Evolutionary conservation across 2,329 filamentous ascomycete species (phyloP).

Genomic region (Thielaviopsis cerberus): DNA sequence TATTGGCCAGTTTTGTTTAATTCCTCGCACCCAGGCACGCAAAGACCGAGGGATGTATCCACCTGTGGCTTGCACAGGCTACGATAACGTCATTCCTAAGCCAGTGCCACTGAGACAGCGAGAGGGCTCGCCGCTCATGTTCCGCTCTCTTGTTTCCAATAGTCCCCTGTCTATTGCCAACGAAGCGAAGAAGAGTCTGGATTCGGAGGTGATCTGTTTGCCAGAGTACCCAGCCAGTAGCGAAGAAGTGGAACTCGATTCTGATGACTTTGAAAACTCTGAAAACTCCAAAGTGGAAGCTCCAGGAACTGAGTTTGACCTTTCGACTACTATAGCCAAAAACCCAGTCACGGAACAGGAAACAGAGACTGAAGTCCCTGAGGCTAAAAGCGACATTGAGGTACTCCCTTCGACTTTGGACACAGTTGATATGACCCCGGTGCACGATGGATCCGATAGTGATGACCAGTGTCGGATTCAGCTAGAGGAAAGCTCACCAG

Average conservation of each 20-base stretch:
- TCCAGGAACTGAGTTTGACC: too few species aligned
- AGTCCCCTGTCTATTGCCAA: not conserved
- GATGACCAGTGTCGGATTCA: not conserved
- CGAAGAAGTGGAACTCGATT: not conserved
- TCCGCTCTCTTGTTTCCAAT: not conserved
- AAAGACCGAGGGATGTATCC: not conserved
- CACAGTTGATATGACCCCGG: not conserved
- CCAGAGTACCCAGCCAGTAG: not conserved
- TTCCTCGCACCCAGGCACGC: not conserved
- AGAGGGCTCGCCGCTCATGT: not conserved
- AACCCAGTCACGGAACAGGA: not conserved
- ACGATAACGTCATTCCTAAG: not conserved
- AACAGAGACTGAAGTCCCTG: not conserved
- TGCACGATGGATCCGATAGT: not conserved
- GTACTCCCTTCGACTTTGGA: not conserved
- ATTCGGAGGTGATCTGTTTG: not conserved
- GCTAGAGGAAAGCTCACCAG: not conserved
- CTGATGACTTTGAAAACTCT: too few species aligned
- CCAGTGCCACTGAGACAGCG: not conserved
- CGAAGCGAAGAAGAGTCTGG: not conserved
- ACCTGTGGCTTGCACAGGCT: not conserved
- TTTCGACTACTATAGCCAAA: too few species aligned
- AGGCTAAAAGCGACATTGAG: not conserved
- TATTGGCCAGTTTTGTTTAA: not conserved
- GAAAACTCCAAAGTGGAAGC: too few species aligned